Conservation (phyloP, 768 basidiomycete genomes). For the Leccinum pellstonianum region DNA sequence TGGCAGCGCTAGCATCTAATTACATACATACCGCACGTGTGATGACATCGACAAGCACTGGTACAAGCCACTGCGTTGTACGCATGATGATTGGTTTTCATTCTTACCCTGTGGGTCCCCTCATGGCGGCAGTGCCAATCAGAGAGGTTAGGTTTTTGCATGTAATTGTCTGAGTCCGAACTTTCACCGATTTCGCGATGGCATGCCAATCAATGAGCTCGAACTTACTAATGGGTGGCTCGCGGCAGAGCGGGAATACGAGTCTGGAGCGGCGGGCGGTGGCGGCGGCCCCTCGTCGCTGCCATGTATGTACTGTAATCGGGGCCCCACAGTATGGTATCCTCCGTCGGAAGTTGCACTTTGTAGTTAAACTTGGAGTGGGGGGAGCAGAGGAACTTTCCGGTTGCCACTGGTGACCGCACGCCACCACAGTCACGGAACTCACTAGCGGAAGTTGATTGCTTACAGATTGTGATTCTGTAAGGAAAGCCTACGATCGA, state of each 20-base stretch:
- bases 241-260: neutral
- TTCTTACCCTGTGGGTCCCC: neutral
- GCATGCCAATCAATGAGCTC: no score
- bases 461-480: neutral
- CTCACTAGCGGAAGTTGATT: neutral
- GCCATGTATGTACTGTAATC: neutral
- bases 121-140: neutral
- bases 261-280: neutral
- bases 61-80: no score
- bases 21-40: neutral
- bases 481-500: no score
- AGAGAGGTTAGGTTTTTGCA: neutral
- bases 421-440: neutral
- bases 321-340: neutral
- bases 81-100: neutral
- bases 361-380: neutral
- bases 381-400: neutral
- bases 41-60: no score
- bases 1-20: neutral
- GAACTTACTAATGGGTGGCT: neutral
- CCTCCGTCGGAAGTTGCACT: neutral
- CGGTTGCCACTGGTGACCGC: neutral
- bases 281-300: neutral
- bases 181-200: no score
- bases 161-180: neutral